Conservation (phyloP, 23 red algal species). For the Chondrus crispus region DNA sequence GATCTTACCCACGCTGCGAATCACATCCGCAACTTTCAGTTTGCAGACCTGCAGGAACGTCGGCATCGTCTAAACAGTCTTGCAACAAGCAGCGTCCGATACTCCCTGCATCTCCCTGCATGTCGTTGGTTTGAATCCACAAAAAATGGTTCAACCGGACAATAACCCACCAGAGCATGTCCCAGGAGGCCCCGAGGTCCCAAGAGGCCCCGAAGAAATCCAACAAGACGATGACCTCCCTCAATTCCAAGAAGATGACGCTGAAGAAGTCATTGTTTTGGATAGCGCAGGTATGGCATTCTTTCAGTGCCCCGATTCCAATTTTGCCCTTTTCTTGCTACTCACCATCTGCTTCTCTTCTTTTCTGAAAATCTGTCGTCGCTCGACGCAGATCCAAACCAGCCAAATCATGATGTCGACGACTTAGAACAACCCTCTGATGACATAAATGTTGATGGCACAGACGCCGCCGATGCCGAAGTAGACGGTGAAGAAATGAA, state of each 20-base stretch:
- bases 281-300: conserved; percentile 30
- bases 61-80: too few relatives aligned
- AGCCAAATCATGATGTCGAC: background rate
- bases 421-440: background rate
- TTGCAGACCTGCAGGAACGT: too few relatives aligned
- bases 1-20: too few relatives aligned
- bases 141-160: too few relatives aligned
- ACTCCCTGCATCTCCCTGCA: too few relatives aligned
- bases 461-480: background rate
- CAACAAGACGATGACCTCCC: conserved; percentile 15
- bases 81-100: too few relatives aligned
- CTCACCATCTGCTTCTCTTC: background rate
- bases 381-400: too few relatives aligned
- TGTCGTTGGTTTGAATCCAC: too few relatives aligned
- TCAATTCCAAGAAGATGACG: conserved; percentile 45
- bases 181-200: too few relatives aligned
- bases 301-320: background rate
- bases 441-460: background rate
- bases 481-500: background rate
- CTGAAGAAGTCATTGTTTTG: conserved; percentile 54
- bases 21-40: too few relatives aligned
- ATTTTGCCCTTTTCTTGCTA: background rate
- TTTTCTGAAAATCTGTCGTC: background rate
- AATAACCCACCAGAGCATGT: too few relatives aligned
- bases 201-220: too few relatives aligned